Percentiles rank a stretch among this genome's conserved stretches.
These are phyloP conservation scores for Tuber microsphaerosporum DNA, from an alignment of 495 filamentous ascomycete species.

Conservation along the genomic window DNA sequence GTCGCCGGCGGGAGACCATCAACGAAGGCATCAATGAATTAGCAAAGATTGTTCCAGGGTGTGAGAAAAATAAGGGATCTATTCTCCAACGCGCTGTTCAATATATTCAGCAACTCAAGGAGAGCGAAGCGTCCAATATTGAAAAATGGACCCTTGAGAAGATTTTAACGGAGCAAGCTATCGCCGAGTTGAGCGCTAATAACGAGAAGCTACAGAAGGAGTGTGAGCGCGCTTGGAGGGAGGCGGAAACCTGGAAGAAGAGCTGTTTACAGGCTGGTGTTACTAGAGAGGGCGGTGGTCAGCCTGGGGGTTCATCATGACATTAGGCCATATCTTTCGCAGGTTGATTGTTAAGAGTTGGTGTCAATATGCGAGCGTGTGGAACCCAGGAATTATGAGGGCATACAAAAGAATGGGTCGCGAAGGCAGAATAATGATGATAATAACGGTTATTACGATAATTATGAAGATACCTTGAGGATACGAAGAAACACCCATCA, in stretches of 20 bases:
- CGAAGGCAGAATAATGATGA: slow-evolving; percentile 12
- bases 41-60: slow-evolving; percentile 92
- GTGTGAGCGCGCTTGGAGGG: slow-evolving; percentile 62
- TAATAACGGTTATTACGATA: slow-evolving; percentile 17
- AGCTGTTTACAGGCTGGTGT: slow-evolving; percentile 70
- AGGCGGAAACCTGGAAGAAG: slow-evolving; percentile 78
- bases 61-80: slow-evolving; percentile 98
- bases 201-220: slow-evolving; percentile 86
- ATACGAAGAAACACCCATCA: slow-evolving; percentile 3
- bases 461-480: neutral
- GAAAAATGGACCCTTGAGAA: slow-evolving; percentile 98
- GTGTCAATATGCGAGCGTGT: slow-evolving; percentile 4
- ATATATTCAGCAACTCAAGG: slow-evolving; percentile 89
- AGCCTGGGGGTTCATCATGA: slow-evolving; percentile 38
- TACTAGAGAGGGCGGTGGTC: slow-evolving; percentile 38
- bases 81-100: slow-evolving; percentile 89
- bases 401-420: neutral
- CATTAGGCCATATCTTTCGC: slow-evolving; percentile 22
- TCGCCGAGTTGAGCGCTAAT: slow-evolving; percentile 75
- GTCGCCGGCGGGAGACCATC: slow-evolving; percentile 93
- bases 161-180: slow-evolving; percentile 87
- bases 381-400: neutral
- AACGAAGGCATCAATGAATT: slow-evolving; percentile 99
- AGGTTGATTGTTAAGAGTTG: slow-evolving; percentile 2
- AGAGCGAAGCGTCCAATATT: slow-evolving; percentile 85